Evolutionary conservation across 345 rosid species (phyloP).

Genomic region (Lumnitzera littorea): DNA sequence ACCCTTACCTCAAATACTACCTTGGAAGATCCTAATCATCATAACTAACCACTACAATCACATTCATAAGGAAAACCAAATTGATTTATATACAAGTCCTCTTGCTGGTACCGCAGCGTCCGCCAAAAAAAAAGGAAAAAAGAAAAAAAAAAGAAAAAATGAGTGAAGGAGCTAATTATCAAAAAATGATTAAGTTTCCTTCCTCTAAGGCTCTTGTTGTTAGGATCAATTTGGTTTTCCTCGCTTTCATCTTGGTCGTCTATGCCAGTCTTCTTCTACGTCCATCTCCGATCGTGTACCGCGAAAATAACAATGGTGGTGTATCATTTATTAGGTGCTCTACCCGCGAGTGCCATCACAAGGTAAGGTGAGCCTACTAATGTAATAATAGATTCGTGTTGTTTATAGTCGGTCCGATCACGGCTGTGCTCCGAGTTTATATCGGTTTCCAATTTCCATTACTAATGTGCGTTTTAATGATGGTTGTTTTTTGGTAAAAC

Average conservation of each 20-base stretch:
- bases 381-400: neutral
- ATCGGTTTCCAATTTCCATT: neutral
- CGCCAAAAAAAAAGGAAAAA: neutral
- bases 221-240: constrained; percentile 53
- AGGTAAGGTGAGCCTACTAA: constrained; percentile 75
- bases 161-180: constrained; percentile 22
- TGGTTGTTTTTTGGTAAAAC: neutral
- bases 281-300: constrained; percentile 25
- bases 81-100: constrained; percentile 11
- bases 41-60: neutral
- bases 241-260: constrained; percentile 52
- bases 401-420: neutral
- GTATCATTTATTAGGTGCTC: constrained; percentile 72
- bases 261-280: constrained; percentile 50
- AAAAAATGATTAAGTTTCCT: constrained; percentile 42
- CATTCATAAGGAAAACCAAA: constrained; percentile 1
- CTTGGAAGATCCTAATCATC: neutral
- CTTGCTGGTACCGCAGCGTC: constrained; percentile 2
- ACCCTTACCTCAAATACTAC: neutral
- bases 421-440: neutral
- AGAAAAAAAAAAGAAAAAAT: constrained; percentile 1
- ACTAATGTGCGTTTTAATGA: neutral
- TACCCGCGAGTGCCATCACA: constrained; percentile 66
- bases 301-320: constrained; percentile 28
- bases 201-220: constrained; percentile 60